Conservation (phyloP, 495 filamentous ascomycete genomes). For the Amphirosellinia nigrospora region DNA sequence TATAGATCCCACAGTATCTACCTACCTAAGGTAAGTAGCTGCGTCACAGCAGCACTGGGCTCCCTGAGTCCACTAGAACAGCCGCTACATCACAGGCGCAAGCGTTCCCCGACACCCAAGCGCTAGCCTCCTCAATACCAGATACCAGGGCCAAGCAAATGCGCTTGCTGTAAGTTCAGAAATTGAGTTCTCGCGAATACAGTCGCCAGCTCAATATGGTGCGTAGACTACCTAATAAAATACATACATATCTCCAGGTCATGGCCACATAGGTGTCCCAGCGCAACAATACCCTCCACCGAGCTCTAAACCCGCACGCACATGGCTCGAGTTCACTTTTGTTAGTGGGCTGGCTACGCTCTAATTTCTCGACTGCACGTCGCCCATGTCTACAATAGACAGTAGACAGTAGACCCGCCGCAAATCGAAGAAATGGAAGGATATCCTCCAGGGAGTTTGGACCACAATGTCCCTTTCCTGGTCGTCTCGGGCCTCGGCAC, state of each 20-base stretch:
- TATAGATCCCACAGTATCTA: too few relatives aligned
- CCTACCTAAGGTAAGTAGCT: too few relatives aligned
- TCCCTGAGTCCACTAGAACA: not conserved
- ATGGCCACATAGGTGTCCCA: not conserved
- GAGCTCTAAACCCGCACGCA: not conserved
- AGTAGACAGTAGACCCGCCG: too few relatives aligned
- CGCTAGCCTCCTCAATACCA: not conserved
- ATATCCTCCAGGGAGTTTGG: constrained; percentile 79
- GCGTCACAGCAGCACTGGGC: not conserved
- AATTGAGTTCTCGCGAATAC: not conserved
- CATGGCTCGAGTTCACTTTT: constrained; percentile 6
- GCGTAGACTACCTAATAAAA: not conserved
- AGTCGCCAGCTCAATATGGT: not conserved
- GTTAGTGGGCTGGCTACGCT: constrained; percentile 18
- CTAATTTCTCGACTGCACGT: constrained; percentile 20
- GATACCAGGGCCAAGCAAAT: constrained; percentile 7
- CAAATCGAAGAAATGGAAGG: constrained; percentile 71
- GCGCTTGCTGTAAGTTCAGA: not conserved
- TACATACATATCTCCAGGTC: not conserved
- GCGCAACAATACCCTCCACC: not conserved
- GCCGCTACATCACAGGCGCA: not conserved
- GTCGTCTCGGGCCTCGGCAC: constrained; percentile 74
- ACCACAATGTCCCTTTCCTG: constrained; percentile 81
- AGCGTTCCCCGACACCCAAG: not conserved
- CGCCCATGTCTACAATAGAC: constrained; percentile 17